Base-by-base conservation (phyloP, 164 flowering plant species). In the Buxus sempervirens region DNA sequence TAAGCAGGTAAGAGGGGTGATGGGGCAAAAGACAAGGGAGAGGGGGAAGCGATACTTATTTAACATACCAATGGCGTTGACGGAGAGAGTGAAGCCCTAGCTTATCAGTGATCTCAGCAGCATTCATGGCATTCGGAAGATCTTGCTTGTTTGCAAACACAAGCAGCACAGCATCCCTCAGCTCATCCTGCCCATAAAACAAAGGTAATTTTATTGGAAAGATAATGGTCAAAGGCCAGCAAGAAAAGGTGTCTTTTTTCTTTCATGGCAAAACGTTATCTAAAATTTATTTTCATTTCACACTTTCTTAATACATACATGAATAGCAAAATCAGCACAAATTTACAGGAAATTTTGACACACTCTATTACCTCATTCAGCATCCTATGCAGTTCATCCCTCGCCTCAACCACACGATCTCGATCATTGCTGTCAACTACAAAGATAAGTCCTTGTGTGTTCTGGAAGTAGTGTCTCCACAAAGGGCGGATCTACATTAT, bases 71-170 rank as follows among this genome's bases (percentile, higher is more conserved):
- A 77, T 89, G 90, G 75, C 91, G 90, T 70, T 89, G 91, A 13
- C 90, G 86, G 53, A 89, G 91, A 27, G 91, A 87, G 74, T 87
- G 91, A 71, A 89, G 90, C 16, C 92, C 90, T 62, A 90, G 90
- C 80, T 88, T 88, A 71, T 90, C 96, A 65, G 92, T 90, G 53
- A 90, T 89, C 80, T 90, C 96, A 55, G 92, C 90, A 72, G 92
- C 92, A 78, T 88, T 90, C 92, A 90, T 90, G 57, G 92, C 96
- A 77, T 89, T 87, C 32, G 91, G 91, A 79, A 89, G 92, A 85
- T 90, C 96, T 73, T 90, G 96, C 65, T 90, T 90, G 85, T 90
- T 90, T 14, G 96, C 96, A 72, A 89, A 90, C n/a, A 89, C 95
- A 54, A 89, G 84, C 77, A 89, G 75, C 25, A 89, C 95, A 18